phyloP scores from a whole-genome alignment of 2,329 filamentous ascomycete genomes.

The Ophiocordyceps robertsii region DNA sequence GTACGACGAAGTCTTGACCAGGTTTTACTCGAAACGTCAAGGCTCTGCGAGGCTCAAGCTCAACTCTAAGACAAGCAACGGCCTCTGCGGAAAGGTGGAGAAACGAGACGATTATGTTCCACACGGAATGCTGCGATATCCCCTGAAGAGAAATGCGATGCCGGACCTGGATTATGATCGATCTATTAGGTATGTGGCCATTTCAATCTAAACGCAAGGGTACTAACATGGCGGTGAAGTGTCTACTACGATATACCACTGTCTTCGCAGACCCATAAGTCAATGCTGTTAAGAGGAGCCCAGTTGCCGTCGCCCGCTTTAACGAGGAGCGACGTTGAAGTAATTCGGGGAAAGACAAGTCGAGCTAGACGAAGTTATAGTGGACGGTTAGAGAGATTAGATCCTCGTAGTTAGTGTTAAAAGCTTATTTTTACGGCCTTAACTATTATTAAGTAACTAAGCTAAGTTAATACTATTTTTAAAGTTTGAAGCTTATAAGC shows the following conservation, averaged over 20 bases:
- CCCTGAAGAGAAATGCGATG: slow-evolving; percentile 57
- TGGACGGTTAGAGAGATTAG: slow-evolving; percentile 10
- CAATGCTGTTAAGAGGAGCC: slow-evolving; percentile 80
- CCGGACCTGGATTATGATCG: slow-evolving; percentile 73
- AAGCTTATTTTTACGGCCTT: slow-evolving; percentile 15
- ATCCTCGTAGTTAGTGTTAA: slow-evolving; percentile 7
- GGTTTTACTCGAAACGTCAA: slow-evolving; percentile 88
- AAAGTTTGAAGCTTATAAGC: too few relatives aligned
- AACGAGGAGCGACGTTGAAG: slow-evolving; percentile 61
- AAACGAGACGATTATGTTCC: slow-evolving; percentile 78
- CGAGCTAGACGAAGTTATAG: slow-evolving; percentile 25
- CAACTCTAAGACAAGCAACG: slow-evolving; percentile 61
- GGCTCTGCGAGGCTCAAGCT: slow-evolving; percentile 54
- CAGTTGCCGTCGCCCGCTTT: slow-evolving; percentile 60
- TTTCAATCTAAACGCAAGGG: background rate
- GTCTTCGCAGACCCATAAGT: slow-evolving; percentile 67
- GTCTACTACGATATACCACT: slow-evolving; percentile 77
- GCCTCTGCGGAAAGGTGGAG: slow-evolving; percentile 65
- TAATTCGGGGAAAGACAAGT: slow-evolving; percentile 51
- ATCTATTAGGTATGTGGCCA: slow-evolving; percentile 56
- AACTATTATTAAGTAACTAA: too few relatives aligned
- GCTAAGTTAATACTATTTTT: too few relatives aligned
- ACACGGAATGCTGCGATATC: slow-evolving; percentile 67
- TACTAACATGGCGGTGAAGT: slow-evolving; percentile 26
- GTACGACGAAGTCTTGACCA: slow-evolving; percentile 70